Evolutionary conservation across 371 early-diverging fungal species (phyloP), one percentile per base, ranked within the genome.

Genomic region (Batkoa obscura): DNA sequence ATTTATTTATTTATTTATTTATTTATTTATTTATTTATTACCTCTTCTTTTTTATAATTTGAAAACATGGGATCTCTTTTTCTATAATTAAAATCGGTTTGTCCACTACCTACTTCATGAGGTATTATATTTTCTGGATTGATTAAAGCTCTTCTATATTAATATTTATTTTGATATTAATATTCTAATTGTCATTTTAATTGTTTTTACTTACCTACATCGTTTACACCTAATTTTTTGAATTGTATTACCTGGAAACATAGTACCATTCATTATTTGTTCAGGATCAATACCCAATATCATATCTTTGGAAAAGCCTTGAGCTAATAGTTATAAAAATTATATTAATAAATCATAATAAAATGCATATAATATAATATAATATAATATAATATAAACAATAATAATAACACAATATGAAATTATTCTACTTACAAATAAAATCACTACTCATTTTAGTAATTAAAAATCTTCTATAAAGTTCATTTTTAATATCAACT

Each of bases 381-480:
- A n/a, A n/a, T n/a, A n/a, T n/a, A n/a, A n/a, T n/a, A n/a, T n/a
- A n/a, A n/a, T n/a, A n/a, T n/a, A n/a, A n/a, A n/a, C n/a, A n/a
- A n/a, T n/a, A n/a, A n/a, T n/a, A n/a, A n/a, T n/a, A n/a, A n/a
- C n/a, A n/a, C n/a, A n/a, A n/a, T n/a, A n/a, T n/a, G n/a, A n/a
- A n/a, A n/a, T n/a, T n/a, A n/a, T 33, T 46, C 12, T 30, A 38
- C 59, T 57, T 71, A 73, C 73, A 70, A 63, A 73, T 68, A 37
- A 71, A 72, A 43, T 79, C 72, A 45, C 65, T 62, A 5, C 77
- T 75, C 68, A 73, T 73, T 9, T 60, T 67, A 5, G 72, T 69
- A 23, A 83, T 68, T 50, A 84, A 62, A 62, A 80, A 86, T 9
- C 83, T 75, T 53, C 88, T 72, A 59, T 87, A 86, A n/a, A 71